Conservation (phyloP, 2,329 filamentous ascomycete genomes). For the Setomelanomma holmii region DNA sequence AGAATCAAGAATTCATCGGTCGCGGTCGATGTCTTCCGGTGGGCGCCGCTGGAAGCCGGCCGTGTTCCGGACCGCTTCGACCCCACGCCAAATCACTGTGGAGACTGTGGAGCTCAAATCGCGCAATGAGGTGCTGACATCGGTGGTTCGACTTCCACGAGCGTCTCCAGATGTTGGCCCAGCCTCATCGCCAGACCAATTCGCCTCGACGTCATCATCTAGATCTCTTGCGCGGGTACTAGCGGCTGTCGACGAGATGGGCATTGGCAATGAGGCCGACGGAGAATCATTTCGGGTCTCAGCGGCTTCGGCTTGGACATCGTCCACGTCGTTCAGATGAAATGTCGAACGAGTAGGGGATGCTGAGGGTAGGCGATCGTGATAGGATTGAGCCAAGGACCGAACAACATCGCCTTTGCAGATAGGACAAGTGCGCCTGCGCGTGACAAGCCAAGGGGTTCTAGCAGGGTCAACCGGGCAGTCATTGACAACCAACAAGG, state of each 20-base stretch:
- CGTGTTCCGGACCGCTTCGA: conserved; percentile 40
- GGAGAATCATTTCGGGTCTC: conserved; percentile 57
- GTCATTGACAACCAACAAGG: too few relatives aligned
- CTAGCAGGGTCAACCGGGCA: too few relatives aligned
- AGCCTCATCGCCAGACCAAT: conserved; percentile 50
- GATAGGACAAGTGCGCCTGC: conserved; percentile 95
- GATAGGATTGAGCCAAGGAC: conserved; percentile 44
- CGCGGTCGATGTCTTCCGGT: conserved; percentile 42
- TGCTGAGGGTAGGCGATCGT: conserved; percentile 32
- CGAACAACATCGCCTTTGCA: conserved; percentile 96
- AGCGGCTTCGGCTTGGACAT: conserved; percentile 54
- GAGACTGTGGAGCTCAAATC: conserved; percentile 42
- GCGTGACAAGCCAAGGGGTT: conserved; percentile 95
- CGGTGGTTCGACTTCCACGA: conserved; percentile 14
- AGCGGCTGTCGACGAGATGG: conserved; percentile 29
- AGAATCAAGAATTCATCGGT: conserved; percentile 30
- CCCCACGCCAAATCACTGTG: conserved; percentile 46
- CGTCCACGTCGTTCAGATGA: conserved; percentile 49
- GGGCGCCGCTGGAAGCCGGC: conserved; percentile 40
- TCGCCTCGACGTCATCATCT: conserved; percentile 42
- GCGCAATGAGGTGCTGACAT: conserved; percentile 34
- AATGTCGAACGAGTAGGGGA: conserved; percentile 25
- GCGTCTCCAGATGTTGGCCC: conserved; percentile 42
- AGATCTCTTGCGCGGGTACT: conserved; percentile 9
- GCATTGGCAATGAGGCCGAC: conserved; percentile 59